These are phyloP conservation scores for Nannizziopsis arthrosporioides DNA, from an alignment of 2,329 filamentous ascomycete genomes.

Conservation along the genomic window DNA sequence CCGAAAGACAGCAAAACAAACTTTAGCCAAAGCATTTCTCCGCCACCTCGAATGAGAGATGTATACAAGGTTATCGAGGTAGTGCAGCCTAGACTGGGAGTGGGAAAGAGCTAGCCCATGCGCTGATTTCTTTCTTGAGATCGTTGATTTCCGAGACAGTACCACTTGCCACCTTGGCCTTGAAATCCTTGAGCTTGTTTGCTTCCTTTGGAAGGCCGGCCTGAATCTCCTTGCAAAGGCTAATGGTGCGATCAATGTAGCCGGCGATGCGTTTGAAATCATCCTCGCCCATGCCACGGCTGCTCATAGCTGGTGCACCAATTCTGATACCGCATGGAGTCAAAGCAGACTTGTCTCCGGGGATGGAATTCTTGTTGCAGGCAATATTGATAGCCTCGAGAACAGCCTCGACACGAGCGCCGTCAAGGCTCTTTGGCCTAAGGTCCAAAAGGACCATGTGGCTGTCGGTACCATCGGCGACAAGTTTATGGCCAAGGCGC, in stretches of 20 bases:
- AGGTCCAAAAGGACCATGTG: slow-evolving; percentile 89
- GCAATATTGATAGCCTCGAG: slow-evolving; percentile 98
- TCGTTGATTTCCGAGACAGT: slow-evolving; percentile 69
- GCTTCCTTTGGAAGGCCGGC: slow-evolving; percentile 77
- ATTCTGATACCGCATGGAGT: slow-evolving; percentile 92
- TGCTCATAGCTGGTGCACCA: slow-evolving; percentile 94
- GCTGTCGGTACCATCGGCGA: slow-evolving; percentile 92
- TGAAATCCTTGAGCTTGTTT: slow-evolving; percentile 99
- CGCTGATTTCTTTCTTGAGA: slow-evolving; percentile 77
- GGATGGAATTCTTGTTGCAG: slow-evolving; percentile 99
- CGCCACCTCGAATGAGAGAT: slow-evolving; percentile 3
- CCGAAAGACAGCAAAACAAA: slow-evolving; percentile 2
- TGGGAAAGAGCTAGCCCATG: slow-evolving; percentile 82
- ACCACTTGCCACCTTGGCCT: slow-evolving; percentile 72
- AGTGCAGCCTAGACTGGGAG: slow-evolving; percentile 48
- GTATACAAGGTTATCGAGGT: background rate
- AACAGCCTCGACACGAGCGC: slow-evolving; percentile 83
- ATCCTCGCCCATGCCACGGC: slow-evolving; percentile 78
- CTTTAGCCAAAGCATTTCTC: background rate
- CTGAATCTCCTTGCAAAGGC: slow-evolving; percentile 83
- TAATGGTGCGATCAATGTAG: slow-evolving; percentile 84
- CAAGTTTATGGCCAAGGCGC: slow-evolving; percentile 63
- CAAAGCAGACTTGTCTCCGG: slow-evolving; percentile 92
- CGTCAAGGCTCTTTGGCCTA: slow-evolving; percentile 77
- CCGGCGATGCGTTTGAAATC: slow-evolving; percentile 83